phyloP scores from a whole-genome alignment of 73 alveolate species.

The Breviolum minutum region DNA sequence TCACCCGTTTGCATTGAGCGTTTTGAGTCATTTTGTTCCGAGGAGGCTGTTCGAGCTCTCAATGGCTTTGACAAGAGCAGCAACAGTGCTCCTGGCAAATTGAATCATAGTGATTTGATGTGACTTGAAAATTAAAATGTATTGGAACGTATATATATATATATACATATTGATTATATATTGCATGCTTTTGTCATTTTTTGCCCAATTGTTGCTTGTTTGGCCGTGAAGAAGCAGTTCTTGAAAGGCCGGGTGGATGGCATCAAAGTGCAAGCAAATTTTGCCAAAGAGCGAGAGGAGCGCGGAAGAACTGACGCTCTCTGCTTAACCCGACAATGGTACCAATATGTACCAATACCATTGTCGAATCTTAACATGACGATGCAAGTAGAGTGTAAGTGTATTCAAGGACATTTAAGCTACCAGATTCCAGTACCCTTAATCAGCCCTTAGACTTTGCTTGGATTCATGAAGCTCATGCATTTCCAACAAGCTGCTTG shows the following conservation, averaged over 20 bases:
- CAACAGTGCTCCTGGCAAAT: not conserved
- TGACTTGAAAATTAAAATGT: not conserved
- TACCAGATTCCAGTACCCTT: not conserved
- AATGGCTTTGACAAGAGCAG: constrained; percentile 49
- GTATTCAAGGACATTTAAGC: not conserved
- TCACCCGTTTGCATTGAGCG: not conserved
- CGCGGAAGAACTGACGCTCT: not conserved
- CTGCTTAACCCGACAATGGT: too few relatives aligned
- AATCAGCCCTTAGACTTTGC: not conserved
- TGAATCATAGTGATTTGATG: not conserved
- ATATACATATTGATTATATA: not conserved
- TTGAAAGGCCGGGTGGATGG: constrained; percentile 68
- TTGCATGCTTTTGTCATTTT: not conserved
- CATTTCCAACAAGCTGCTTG: not conserved
- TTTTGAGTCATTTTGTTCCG: not conserved
- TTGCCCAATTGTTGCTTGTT: not conserved
- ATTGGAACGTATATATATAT: too few relatives aligned
- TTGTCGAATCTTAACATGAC: too few relatives aligned
- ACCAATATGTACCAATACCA: too few relatives aligned
- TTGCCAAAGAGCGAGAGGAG: constrained; percentile 93
- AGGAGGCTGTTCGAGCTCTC: constrained; percentile 79
- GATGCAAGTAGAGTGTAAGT: too few relatives aligned
- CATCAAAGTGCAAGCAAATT: constrained; percentile 37
- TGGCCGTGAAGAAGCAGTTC: not conserved
- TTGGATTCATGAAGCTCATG: not conserved